Conservation (phyloP, 345 rosid genomes). For the Hypericum perforatum region DNA sequence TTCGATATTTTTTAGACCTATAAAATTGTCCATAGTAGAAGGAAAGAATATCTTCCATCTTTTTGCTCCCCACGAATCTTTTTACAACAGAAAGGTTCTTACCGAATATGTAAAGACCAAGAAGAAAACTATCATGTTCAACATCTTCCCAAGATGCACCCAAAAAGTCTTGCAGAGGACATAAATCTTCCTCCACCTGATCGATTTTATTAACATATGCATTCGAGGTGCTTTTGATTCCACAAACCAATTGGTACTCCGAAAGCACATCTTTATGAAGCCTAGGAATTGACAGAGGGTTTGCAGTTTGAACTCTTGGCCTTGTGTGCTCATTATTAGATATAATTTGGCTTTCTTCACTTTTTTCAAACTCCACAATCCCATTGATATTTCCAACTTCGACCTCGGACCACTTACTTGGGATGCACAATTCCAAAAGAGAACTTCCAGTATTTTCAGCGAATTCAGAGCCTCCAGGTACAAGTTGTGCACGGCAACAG, state of each 20-base stretch:
- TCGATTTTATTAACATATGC: constrained; percentile 18
- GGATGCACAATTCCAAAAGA: constrained; percentile 29
- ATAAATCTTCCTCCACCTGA: constrained; percentile 24
- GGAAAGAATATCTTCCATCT: constrained; percentile 50
- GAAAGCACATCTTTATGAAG: constrained; percentile 1
- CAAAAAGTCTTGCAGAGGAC: constrained; percentile 42
- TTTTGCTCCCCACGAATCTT: constrained; percentile 45
- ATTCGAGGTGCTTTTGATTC: constrained; percentile 17
- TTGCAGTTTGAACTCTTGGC: constrained; percentile 10
- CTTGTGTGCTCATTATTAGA: constrained; percentile 11
- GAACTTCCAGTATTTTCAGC: constrained; percentile 8
- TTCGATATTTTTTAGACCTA: constrained; percentile 35
- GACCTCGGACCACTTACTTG: constrained; percentile 38
- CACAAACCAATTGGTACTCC: constrained; percentile 7
- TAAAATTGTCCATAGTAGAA: constrained; percentile 65
- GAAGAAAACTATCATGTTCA: constrained; percentile 49
- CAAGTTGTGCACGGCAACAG: constrained; percentile 19
- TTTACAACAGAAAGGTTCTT: constrained; percentile 47
- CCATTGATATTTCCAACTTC: constrained; percentile 31
- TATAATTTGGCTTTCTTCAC: constrained; percentile 16
- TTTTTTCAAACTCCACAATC: constrained; percentile 19
- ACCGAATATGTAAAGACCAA: constrained; percentile 63
- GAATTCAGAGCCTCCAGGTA: constrained; percentile 13
- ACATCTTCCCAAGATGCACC: constrained; percentile 37
- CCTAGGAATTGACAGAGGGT: constrained; percentile 3